These are phyloP conservation scores for Cyanidiococcus yangmingshanensis DNA, from an alignment of 23 red algal species.

Conservation along the genomic window DNA sequence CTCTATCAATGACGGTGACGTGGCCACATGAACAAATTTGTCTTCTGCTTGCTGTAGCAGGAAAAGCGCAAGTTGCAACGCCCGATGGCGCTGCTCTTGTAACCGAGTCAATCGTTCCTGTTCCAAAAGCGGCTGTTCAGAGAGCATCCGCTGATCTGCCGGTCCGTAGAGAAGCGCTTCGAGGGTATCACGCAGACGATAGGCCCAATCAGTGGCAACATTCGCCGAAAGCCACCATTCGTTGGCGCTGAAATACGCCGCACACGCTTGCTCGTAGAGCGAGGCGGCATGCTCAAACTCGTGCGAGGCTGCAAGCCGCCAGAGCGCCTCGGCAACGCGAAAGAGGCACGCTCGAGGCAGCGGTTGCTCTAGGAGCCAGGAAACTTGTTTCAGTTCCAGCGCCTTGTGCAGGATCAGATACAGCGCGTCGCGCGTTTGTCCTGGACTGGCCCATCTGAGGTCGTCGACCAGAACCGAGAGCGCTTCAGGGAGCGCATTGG, in stretches of 20 bases:
- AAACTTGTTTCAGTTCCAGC: not conserved
- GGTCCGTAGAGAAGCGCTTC: not conserved
- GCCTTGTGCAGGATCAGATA: not conserved
- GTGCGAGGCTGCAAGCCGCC: not conserved
- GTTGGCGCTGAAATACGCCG: not conserved
- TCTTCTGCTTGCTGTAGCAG: not conserved
- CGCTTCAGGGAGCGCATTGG: not conserved
- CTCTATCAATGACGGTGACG: not conserved
- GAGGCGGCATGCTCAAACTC: not conserved
- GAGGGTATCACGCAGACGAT: not conserved
- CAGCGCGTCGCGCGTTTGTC: not conserved
- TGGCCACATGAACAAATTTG: not conserved
- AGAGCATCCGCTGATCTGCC: not conserved
- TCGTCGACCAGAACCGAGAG: not conserved
- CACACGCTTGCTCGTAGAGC: not conserved
- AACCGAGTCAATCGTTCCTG: not conserved
- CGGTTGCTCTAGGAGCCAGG: not conserved
- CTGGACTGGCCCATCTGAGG: not conserved
- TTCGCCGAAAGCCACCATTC: not conserved
- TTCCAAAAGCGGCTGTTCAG: not conserved
- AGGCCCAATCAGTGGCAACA: not conserved
- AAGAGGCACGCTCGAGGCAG: not conserved
- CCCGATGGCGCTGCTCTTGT: not conserved
- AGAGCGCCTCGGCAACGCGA: not conserved
- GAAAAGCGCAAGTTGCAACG: slow-evolving; percentile 2